Percentiles rank a stretch among this genome's conserved stretches.
phyloP scores from a whole-genome alignment of 768 basidiomycete genomes.

The Cytidiella melzeri region DNA sequence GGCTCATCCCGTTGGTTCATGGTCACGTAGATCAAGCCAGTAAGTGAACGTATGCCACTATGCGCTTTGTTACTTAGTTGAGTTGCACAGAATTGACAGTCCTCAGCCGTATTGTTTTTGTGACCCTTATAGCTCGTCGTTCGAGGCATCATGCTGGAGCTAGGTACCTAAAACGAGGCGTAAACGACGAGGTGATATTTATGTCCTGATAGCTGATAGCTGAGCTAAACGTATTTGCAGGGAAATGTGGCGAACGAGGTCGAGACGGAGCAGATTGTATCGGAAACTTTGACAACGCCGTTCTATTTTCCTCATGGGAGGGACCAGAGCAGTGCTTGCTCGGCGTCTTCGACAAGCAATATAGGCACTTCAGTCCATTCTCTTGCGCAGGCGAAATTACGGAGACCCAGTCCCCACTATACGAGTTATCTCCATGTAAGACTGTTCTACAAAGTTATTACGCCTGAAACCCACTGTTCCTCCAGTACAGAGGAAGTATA shows the following conservation, averaged over 20 bases:
- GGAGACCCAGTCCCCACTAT: constrained; percentile 76
- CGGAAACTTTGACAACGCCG: constrained; percentile 81
- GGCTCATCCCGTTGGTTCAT: constrained; percentile 89
- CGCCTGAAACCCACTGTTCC: background rate
- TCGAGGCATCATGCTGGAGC: constrained; percentile 96
- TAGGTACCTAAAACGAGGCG: constrained; percentile 88
- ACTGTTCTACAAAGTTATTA: background rate
- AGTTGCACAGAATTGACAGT: constrained; percentile 76
- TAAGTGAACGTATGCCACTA: constrained; percentile 35
- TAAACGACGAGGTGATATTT: constrained; percentile 94
- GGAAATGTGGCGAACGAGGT: constrained; percentile 99
- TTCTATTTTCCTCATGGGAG: constrained; percentile 67
- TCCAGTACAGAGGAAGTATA: constrained; percentile 89
- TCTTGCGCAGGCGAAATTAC: constrained; percentile 5
- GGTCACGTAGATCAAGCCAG: constrained; percentile 99
- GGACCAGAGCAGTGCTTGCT: constrained; percentile 10
- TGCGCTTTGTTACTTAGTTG: background rate
- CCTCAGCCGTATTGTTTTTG: constrained; percentile 82
- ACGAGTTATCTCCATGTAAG: constrained; percentile 90
- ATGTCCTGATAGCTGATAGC: constrained; percentile 5
- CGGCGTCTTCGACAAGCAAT: background rate
- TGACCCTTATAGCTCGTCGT: constrained; percentile 91
- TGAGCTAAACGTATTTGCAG: constrained; percentile 41
- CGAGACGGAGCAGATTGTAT: constrained; percentile 96
- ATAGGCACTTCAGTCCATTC: background rate